Percentiles rank a stretch among this genome's conserved stretches.
Conservation (phyloP, 2,329 filamentous ascomycete species). For the Aspergillus nomiae region DNA sequence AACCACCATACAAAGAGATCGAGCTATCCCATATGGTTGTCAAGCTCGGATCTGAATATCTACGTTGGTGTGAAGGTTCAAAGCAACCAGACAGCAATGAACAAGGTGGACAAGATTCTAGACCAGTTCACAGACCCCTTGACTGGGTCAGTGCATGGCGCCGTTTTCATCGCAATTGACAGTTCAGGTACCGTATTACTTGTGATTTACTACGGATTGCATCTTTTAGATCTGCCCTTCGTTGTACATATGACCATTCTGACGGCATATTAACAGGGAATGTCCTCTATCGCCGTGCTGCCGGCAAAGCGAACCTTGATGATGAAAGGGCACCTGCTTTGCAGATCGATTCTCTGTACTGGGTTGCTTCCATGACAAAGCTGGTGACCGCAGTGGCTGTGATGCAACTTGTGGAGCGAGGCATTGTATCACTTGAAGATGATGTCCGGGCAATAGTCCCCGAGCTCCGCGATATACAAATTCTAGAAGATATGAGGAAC, state of each 20-base stretch:
- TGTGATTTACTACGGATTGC: not conserved
- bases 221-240: not conserved
- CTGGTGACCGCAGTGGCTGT: conserved; percentile 42
- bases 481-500: not conserved
- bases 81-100: not conserved
- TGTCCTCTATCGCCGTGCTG: not conserved
- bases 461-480: not conserved
- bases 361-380: conserved; percentile 54
- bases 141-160: not conserved
- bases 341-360: conserved; percentile 56
- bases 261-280: not conserved
- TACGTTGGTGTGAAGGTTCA: not conserved
- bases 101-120: not conserved
- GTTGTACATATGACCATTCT: not conserved
- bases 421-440: conserved; percentile 42
- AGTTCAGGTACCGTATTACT: not conserved
- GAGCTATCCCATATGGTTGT: not conserved
- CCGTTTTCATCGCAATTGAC: not conserved
- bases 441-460: not conserved
- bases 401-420: conserved; percentile 47
- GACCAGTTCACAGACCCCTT: not conserved
- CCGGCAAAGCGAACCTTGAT: not conserved
- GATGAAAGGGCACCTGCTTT: not conserved
- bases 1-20: not conserved
- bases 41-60: not conserved